Evolutionary conservation across 2,329 filamentous ascomycete species (phyloP), one percentile per base, ranked within the genome.

Genomic region (Sporothrix curviconia): DNA sequence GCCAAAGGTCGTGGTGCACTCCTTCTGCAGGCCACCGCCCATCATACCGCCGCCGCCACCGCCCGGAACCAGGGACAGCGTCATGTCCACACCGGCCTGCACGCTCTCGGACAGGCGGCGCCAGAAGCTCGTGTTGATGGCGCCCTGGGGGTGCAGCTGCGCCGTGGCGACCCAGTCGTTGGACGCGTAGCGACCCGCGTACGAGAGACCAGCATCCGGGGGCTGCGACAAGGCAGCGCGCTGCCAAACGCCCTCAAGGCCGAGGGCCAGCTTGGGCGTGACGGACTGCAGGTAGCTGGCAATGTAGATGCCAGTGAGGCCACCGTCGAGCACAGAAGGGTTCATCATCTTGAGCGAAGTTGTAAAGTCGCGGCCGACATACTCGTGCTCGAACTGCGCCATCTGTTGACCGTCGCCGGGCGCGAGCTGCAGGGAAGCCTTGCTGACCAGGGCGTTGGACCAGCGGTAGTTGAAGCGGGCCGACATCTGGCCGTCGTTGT

Each of bases 401-500:
- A 97, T 92, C 67, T 92, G 88, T 75, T 92, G 90, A 62, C 82
- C 81, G 50, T 81, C 83, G 64, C 84, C 86, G 53, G 88, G 84
- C 64, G 89, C 85, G 67, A 96, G 86, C 74, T 95, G 90, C 64
- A 94, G 83, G 67, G 91, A 87, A 60, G 89, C 84, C 79, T 96
- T 97, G 71, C 90, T 88, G 64, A 95, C 85, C 62, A 95, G 79
- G 66, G 84, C 80, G 63, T 84, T 36, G 56, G 60, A 81, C 90
- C 92, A 95, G 72, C 92, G 85, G 76, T 89, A 94, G 79, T 99
- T 99, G 78, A 92, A 92, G 71, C 92, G 87, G 55, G 89, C 90
- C 61, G 86, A 87, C 65, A 99, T 83, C 64, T 87, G 83, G 61
- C 92, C 89, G 68, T 96, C 91, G 70, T 94, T 96, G 73, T 97